These are phyloP conservation scores for Olyra latifolia DNA, from an alignment of 176 grass and related monocot genomes.

Conservation along the genomic window DNA sequence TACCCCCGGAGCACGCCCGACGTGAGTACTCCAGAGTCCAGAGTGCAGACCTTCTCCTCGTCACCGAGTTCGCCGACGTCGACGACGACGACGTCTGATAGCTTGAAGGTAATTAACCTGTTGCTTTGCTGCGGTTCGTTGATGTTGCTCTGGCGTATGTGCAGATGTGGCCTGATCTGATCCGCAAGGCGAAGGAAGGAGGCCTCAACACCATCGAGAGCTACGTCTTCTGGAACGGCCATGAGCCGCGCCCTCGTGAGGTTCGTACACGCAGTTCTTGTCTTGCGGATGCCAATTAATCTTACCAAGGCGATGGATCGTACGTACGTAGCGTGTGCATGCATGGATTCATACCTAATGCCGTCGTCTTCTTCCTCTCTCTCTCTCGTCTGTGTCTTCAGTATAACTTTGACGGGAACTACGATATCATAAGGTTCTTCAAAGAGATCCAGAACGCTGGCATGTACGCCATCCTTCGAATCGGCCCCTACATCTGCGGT, in stretches of 20 bases:
- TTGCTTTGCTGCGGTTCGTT: background rate
- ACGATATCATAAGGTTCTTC: constrained; percentile 66
- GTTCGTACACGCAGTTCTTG: constrained; percentile 43
- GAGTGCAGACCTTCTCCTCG: too few species aligned
- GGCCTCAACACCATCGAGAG: constrained; percentile 57
- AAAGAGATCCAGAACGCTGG: constrained; percentile 61
- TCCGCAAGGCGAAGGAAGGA: constrained; percentile 56
- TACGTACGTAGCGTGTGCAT: too few species aligned
- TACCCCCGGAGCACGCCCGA: constrained; percentile 27
- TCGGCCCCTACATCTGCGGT: constrained; percentile 76
- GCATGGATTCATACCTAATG: too few species aligned
- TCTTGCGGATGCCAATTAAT: too few species aligned
- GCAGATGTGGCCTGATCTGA: constrained; percentile 71
- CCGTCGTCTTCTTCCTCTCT: too few species aligned
- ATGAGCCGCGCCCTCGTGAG: constrained; percentile 44
- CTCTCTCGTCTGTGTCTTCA: too few species aligned
- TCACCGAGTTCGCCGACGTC: too few species aligned
- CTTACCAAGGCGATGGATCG: too few species aligned
- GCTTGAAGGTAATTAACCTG: background rate
- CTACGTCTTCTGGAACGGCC: too few species aligned
- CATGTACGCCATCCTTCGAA: constrained; percentile 67
- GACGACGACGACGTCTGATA: too few species aligned
- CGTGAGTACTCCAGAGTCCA: too few species aligned
- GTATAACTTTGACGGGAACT: constrained; percentile 67
- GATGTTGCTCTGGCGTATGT: background rate